Percentiles rank a stretch among this genome's conserved stretches.
phyloP scores from a whole-genome alignment of 768 basidiomycete genomes.

The Podaxis rugospora region DNA sequence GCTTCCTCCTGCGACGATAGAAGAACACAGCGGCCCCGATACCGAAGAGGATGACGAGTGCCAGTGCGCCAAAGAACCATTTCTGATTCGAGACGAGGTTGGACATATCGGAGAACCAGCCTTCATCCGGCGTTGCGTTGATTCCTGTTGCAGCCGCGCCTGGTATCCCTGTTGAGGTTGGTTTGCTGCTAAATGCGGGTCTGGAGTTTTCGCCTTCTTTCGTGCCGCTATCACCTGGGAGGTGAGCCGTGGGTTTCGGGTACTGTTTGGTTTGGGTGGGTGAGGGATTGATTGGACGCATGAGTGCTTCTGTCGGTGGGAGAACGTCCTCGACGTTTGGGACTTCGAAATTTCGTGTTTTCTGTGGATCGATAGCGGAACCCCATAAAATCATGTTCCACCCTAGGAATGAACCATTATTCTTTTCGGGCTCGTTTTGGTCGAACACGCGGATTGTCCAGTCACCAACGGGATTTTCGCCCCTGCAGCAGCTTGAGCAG shows the following conservation, averaged over 20 bases:
- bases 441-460: conserved; percentile 92
- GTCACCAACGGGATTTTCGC: conserved; percentile 83
- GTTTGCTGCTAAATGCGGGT: conserved; percentile 54
- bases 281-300: conserved; percentile 29
- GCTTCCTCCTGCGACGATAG: conserved; percentile 56
- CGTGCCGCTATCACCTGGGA: conserved; percentile 82
- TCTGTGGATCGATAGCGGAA: conserved; percentile 66
- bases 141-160: conserved; percentile 33
- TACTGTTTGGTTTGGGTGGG: conserved; percentile 53
- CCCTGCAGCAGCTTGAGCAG: conserved; percentile 49
- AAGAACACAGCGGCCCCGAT: conserved; percentile 71
- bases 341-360: conserved; percentile 59
- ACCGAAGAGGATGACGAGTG: conserved; percentile 73
- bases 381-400: conserved; percentile 97
- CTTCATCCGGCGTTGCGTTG: conserved; percentile 63
- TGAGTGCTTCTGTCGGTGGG: conserved; percentile 36
- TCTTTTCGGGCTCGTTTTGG: conserved; percentile 46
- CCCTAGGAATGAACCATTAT: conserved; percentile 71
- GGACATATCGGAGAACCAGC: conserved; percentile 80
- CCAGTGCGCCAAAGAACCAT: conserved; percentile 89
- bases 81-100: conserved; percentile 70
- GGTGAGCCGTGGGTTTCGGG: conserved; percentile 80
- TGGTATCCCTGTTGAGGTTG: conserved; percentile 19
- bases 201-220: conserved; percentile 77
- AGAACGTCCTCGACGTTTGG: conserved; percentile 47